A percentile compares a stretch with the other conserved stretches of the same genome.
Conservation (phyloP, 2,329 filamentous ascomycete species). For the Hypoxylon rubiginosum region DNA sequence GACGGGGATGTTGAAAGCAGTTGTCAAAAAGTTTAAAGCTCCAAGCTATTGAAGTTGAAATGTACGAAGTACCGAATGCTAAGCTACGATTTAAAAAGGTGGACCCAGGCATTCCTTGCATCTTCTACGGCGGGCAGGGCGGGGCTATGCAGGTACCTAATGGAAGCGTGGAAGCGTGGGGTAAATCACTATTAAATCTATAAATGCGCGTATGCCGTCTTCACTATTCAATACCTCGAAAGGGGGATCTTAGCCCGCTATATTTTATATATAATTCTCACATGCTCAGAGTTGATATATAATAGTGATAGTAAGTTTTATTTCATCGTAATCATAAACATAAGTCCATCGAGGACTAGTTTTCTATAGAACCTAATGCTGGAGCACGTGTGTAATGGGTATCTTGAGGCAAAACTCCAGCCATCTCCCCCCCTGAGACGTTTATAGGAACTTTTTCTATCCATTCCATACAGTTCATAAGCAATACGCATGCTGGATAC, state of each 20-base stretch:
- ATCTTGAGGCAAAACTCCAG: constrained; percentile 47
- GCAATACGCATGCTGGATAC: constrained; percentile 26
- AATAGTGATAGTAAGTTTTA: not conserved
- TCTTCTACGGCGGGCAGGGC: constrained; percentile 29
- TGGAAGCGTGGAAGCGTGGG: constrained; percentile 19
- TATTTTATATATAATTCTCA: not conserved
- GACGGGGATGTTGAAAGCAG: constrained; percentile 1
- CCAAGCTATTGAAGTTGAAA: not conserved
- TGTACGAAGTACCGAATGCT: not conserved
- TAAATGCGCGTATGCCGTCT: not conserved
- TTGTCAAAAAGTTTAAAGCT: constrained; percentile 11
- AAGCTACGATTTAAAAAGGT: not conserved
- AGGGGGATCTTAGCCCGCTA: too few relatives aligned
- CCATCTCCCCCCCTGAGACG: constrained; percentile 37
- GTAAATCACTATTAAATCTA: constrained; percentile 25
- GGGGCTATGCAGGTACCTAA: constrained; percentile 39
- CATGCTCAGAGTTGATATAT: not conserved
- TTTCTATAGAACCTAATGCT: constrained; percentile 33
- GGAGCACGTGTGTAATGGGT: constrained; percentile 45
- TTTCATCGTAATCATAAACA: constrained; percentile 34
- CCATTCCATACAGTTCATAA: constrained; percentile 26
- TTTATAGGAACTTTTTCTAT: constrained; percentile 29
- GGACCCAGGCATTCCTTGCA: constrained; percentile 18
- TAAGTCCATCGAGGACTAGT: constrained; percentile 29
- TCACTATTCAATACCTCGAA: not conserved